Evolutionary conservation across 768 basidiomycete genomes (phyloP), one percentile per base, ranked within the genome.

Genomic region (Russula vinacea): DNA sequence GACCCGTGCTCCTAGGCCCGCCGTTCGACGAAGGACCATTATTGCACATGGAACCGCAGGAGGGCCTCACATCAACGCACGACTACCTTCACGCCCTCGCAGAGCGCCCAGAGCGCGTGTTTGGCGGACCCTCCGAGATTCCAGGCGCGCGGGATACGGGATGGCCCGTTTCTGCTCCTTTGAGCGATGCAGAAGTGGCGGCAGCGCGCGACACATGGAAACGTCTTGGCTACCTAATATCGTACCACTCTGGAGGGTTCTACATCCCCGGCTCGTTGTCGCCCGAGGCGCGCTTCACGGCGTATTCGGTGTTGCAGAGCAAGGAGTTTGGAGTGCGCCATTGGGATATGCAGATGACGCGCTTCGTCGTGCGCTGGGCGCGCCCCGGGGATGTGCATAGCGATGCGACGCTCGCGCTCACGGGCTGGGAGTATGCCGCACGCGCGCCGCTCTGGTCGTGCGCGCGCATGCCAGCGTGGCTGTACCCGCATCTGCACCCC

Each of bases 401-500:
- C 55, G 67, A 69, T 32, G 50, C 59, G 45, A 69, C 70, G 32
- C 45, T 69, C 58, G 65, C 71, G 50, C 65, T 69, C 37, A 74
- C 73, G 22, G 73, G 73, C 37, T 74, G 73, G 73, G 73, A 74
- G 56, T 66, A 74, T 53, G 73, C 73, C 19, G 55, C 63, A 44
- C 70, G 73, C 10, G 74, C 73, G 10, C 74, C 73, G 35, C 69
- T 73, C 26, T 74, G 73, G 73, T 73, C 74, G 22, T 74, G 74
- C 56, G 73, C 73, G 37, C 71, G 73, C 58, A 66, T 74, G 68
- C 73, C 73, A 16, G 65, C 65, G 35, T 74, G 72, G 71, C 61
- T 74, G 32, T 37, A 47, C 33, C 71, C 68, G 19, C 69, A 62
- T 60, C 37, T 68, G 5, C 64, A 62, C 39, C 62, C 67, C 29